Evolutionary conservation across 1,284 basidiomycete genomes (phyloP).

Genomic region (Agaricales sp.): DNA sequence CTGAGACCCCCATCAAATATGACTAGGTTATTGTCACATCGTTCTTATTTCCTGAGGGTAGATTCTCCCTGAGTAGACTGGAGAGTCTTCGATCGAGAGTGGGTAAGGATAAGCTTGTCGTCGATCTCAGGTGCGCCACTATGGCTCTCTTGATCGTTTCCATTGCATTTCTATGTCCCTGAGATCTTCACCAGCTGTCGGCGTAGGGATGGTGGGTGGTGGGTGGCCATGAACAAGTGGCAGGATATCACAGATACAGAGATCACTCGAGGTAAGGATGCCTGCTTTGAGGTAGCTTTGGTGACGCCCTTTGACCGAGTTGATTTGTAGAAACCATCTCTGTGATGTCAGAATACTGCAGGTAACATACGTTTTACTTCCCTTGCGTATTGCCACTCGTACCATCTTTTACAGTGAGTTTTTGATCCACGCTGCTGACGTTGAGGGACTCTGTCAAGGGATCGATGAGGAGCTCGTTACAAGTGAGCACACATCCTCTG

Average conservation of each 20-base stretch:
- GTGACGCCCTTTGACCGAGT: slow-evolving; percentile 2
- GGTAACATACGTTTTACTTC: slow-evolving; percentile 30
- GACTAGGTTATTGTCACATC: slow-evolving; percentile 92
- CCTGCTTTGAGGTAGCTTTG: slow-evolving; percentile 1
- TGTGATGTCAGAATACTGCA: slow-evolving; percentile 67
- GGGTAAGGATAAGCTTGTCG: slow-evolving; percentile 83
- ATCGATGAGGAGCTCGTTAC: slow-evolving; percentile 87
- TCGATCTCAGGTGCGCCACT: slow-evolving; percentile 80
- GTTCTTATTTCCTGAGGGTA: slow-evolving; percentile 79
- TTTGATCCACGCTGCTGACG: slow-evolving; percentile 94
- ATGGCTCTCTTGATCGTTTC: neutral
- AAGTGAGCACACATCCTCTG: slow-evolving; percentile 36
- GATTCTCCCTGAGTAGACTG: slow-evolving; percentile 73
- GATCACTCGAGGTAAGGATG: slow-evolving; percentile 60
- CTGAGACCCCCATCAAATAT: slow-evolving; percentile 3
- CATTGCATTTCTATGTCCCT: slow-evolving; percentile 1
- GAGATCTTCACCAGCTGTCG: slow-evolving; percentile 58
- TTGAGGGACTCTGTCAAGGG: slow-evolving; percentile 95
- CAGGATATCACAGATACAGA: slow-evolving; percentile 94
- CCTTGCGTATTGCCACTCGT: neutral
- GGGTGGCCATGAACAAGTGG: slow-evolving; percentile 99
- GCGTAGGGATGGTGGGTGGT: slow-evolving; percentile 69
- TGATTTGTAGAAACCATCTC: slow-evolving; percentile 51
- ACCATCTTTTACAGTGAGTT: slow-evolving; percentile 64
- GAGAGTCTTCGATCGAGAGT: slow-evolving; percentile 53